Evolutionary conservation across 1,284 basidiomycete genomes (phyloP), one percentile per base, ranked within the genome.

Genomic region (Ustilago curta): DNA sequence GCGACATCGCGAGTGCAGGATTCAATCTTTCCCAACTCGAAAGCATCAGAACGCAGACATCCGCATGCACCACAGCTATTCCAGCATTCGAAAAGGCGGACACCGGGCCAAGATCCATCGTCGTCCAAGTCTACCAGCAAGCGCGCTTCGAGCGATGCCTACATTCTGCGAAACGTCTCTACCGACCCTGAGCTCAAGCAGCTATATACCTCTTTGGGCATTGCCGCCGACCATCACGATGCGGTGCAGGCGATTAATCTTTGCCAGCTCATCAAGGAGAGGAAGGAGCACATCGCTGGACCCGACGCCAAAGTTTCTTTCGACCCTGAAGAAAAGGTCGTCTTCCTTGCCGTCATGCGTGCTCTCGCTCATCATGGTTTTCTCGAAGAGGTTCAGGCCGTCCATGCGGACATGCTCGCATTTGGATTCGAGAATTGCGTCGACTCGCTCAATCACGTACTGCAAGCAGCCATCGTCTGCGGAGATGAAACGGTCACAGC

Each of bases 371-470:
- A 59, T 27, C 66, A 75, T 8, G 78, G 73, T 0, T 37, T 70
- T 16, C 44, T 71, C 3, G 47, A 65, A 29, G 77, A 80, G 21
- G 60, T 54, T 0, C 39, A 59, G n/a, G 68, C 52, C 6, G 40
- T 77, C n/a, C 29, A 74, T 8, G 57, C 60, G 25, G 78, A 82
- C 56, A 78, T 79, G 72, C 54, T 71, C 14, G 25, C 53, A 3
- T 69, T 59, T 21, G 55, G 65, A 3, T 70, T 70, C 16, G 39
- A 54, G 8, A 32, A 66, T 6, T 59, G 66, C 52, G 63, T 76
- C 32, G 59, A 70, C 21, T 64, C 64, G 60, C 73, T 79, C 49
- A 76, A 81, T 35, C 40, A 52, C 9, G 3, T 77, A 14, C 59
- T 81, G 8, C 44, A 72, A 42, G 79, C 77, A 2, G 75, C 72